Conservation (phyloP, 768 basidiomycete genomes). For the Pleurotus djamor region DNA sequence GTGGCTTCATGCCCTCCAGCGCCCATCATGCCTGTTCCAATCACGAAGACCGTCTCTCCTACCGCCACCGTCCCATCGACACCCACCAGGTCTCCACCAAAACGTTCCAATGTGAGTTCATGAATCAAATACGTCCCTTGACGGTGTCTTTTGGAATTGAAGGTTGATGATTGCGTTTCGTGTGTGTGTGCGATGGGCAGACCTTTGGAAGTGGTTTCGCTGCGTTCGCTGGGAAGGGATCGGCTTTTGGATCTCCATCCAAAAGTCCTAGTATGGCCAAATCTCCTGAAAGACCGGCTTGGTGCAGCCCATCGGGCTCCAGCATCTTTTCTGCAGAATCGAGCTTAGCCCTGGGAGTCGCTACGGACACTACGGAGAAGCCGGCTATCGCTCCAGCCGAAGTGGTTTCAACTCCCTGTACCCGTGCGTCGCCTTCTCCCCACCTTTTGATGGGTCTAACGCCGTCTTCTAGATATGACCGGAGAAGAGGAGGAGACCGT, state of each 20-base stretch:
- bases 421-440: slow-evolving; percentile 2
- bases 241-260: slow-evolving; percentile 26
- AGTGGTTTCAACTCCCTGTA: slow-evolving; percentile 1
- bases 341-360: not conserved
- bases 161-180: not conserved
- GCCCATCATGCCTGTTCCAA: not conserved
- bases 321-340: not conserved
- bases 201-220: slow-evolving; percentile 29
- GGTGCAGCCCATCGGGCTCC: slow-evolving; percentile 9
- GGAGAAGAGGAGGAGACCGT: slow-evolving; percentile 68
- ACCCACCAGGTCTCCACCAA: not conserved
- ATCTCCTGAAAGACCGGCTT: slow-evolving; percentile 15
- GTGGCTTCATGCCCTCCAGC: not conserved
- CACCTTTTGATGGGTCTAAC: not conserved
- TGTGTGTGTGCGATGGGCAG: not conserved
- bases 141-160: not conserved
- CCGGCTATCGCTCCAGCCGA: slow-evolving; percentile 10
- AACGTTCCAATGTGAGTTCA: not conserved
- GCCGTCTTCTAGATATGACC: slow-evolving; percentile 37
- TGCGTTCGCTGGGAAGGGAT: slow-evolving; percentile 30
- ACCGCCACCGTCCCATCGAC: not conserved
- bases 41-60: not conserved
- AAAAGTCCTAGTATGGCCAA: slow-evolving; percentile 7
- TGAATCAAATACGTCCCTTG: not conserved
- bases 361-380: not conserved